Conservation (phyloP, 202 grass and related monocot species). For the Setaria viridis region DNA sequence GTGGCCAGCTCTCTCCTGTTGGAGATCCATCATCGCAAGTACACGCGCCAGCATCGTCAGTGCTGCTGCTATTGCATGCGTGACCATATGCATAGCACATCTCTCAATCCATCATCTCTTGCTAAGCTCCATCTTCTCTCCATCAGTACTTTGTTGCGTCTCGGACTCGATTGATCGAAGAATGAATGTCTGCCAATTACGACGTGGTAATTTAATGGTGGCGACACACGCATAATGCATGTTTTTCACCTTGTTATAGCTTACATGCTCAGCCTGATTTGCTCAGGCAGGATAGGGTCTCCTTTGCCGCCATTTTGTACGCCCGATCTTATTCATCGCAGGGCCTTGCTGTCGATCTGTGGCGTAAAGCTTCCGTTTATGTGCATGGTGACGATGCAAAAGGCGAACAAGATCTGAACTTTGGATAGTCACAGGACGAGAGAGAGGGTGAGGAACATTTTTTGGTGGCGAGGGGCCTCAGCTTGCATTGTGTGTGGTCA, state of each 20-base stretch:
- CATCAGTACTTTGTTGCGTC: background rate
- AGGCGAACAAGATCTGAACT: slow-evolving; percentile 36
- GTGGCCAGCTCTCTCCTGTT: too few species aligned
- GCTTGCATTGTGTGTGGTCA: slow-evolving; percentile 29
- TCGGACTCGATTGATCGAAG: background rate
- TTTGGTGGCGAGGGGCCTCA: background rate
- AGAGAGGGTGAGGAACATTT: background rate
- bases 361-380: background rate
- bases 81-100: too few species aligned
- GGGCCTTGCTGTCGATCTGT: background rate
- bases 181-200: slow-evolving; percentile 39
- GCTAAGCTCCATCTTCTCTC: too few species aligned
- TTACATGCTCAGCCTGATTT: slow-evolving; percentile 36
- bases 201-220: background rate
- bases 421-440: background rate
- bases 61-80: too few species aligned
- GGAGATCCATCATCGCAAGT: too few species aligned
- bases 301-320: background rate
- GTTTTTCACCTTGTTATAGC: background rate
- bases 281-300: slow-evolving; percentile 26
- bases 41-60: too few species aligned
- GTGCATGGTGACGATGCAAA: slow-evolving; percentile 37
- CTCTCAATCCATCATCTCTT: too few species aligned
- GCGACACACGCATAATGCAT: background rate
- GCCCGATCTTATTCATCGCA: background rate